These are phyloP conservation scores for Choanephora cucurbitarum DNA, from an alignment of 371 early-diverging fungal genomes.

Conservation along the genomic window DNA sequence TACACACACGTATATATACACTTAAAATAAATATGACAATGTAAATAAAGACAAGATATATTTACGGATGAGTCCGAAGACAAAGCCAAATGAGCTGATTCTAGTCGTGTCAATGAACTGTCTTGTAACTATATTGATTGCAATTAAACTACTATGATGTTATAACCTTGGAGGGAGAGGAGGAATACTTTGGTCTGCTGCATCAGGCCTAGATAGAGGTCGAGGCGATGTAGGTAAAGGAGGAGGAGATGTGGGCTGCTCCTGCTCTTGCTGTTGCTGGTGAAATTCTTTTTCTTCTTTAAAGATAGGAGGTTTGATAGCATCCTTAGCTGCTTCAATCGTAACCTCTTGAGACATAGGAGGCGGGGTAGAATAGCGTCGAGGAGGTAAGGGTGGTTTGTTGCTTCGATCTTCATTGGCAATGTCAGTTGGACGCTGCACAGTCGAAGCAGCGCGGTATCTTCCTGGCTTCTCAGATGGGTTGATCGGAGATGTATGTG, in stretches of 20 bases:
- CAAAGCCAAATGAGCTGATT: too few relatives aligned
- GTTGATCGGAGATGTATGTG: not conserved
- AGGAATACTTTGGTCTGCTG: too few relatives aligned
- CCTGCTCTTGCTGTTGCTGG: not conserved
- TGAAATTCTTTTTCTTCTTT: not conserved
- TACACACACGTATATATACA: not conserved
- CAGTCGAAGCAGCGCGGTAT: slow-evolving; percentile 7
- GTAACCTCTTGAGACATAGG: not conserved
- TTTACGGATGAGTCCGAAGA: too few relatives aligned
- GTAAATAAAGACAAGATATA: too few relatives aligned
- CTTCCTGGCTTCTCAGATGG: slow-evolving; percentile 9
- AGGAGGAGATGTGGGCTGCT: slow-evolving; percentile 2
- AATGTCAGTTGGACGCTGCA: not conserved
- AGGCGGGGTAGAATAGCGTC: slow-evolving; percentile 14
- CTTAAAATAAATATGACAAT: not conserved
- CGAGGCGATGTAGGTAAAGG: slow-evolving; percentile 5
- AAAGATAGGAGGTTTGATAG: not conserved
- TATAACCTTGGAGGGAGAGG: too few relatives aligned
- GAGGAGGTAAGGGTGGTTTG: slow-evolving; percentile 13
- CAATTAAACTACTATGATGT: too few relatives aligned
- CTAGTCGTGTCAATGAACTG: too few relatives aligned
- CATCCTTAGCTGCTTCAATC: not conserved
- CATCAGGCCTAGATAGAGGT: not conserved
- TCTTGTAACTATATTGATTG: too few relatives aligned
- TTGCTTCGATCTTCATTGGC: not conserved